Base-by-base conservation (phyloP, 768 basidiomycete genomes). In the Tylopilus sp. region DNA sequence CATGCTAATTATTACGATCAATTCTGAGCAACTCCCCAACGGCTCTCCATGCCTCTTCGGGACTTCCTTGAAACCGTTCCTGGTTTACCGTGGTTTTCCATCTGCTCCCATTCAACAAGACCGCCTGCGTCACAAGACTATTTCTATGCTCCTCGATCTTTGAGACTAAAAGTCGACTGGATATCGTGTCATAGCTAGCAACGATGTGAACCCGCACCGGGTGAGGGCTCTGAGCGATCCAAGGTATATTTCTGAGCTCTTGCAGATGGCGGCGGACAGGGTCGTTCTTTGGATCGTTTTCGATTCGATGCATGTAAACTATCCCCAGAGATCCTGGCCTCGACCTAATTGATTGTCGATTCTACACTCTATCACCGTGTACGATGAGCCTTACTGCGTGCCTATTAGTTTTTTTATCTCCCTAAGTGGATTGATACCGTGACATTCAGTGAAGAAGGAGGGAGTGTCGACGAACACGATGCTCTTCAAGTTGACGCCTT, bases 401-500 rank as follows among this genome's bases (percentile, higher is more conserved):
- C 15, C 6, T 2, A 56, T 15, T 57, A 59, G 57, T 9, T 23
- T n/a, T 1, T 6, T 9, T 1, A 64, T 26, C 47, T 50, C 48
- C 10, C 30, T 4, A 13, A 25, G 30, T 9, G 59, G 45, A 42
- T 61, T 47, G 4, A 33, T 42, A 6, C 42, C 15, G 8, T 51
- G 26, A 17, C 35, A 41, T 21, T 20, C 60, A 1, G 61, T 62
- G 40, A 48, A 44, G 28, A 62, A 63, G 0, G 61, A 63, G 21
- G 63, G 63, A 0, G 58, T 53, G 28, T 64, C 63, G 4, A 62
- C 40, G 21, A 64, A 57, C 8, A 65, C 56, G 10, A 63, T 47
- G 13, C 40, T 44, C 22, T 47, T n/a, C n/a, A n/a, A n/a, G n/a
- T n/a, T 47, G 7, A 55, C 6, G 1, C 48, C 55, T 3, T 48